These are phyloP conservation scores for Moniliella sp. DNA, from an alignment of 1,284 basidiomycete genomes.

Conservation along the genomic window DNA sequence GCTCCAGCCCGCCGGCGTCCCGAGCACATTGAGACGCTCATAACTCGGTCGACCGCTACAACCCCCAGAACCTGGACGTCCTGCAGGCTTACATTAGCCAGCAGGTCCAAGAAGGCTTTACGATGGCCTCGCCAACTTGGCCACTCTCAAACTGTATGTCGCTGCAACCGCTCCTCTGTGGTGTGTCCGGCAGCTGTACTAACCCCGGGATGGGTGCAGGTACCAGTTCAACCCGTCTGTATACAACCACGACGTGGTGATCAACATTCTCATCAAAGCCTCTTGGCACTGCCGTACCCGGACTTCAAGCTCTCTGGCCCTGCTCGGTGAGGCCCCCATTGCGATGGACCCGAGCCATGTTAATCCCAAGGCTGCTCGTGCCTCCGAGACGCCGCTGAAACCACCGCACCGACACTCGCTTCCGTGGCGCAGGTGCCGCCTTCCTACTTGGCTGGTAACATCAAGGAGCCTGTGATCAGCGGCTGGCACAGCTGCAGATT, in stretches of 20 bases:
- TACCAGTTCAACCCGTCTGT: constrained; percentile 90
- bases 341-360: constrained; percentile 4
- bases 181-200: neutral
- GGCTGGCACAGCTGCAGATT: constrained; percentile 51
- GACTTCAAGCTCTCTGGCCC: constrained; percentile 80
- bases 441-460: constrained; percentile 35
- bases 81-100: constrained; percentile 84
- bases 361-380: constrained; percentile 6
- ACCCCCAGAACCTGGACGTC: constrained; percentile 72
- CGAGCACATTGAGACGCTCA: too few relatives aligned
- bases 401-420: constrained; percentile 3
- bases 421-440: constrained; percentile 12
- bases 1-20: too few relatives aligned
- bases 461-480: constrained; percentile 45
- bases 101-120: constrained; percentile 69
- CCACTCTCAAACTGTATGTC: constrained; percentile 57
- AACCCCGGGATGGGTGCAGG: constrained; percentile 39
- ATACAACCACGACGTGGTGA: constrained; percentile 71
- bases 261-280: constrained; percentile 85
- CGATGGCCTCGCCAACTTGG: constrained; percentile 75
- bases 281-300: constrained; percentile 53
- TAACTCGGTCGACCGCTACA: constrained; percentile 54
- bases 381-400: constrained; percentile 7
- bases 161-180: constrained; percentile 1
- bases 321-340: constrained; percentile 48